Evolutionary conservation across 805 yeast genomes (phyloP), one percentile per base, ranked within the genome.

Genomic region (Candida nemodendra): DNA sequence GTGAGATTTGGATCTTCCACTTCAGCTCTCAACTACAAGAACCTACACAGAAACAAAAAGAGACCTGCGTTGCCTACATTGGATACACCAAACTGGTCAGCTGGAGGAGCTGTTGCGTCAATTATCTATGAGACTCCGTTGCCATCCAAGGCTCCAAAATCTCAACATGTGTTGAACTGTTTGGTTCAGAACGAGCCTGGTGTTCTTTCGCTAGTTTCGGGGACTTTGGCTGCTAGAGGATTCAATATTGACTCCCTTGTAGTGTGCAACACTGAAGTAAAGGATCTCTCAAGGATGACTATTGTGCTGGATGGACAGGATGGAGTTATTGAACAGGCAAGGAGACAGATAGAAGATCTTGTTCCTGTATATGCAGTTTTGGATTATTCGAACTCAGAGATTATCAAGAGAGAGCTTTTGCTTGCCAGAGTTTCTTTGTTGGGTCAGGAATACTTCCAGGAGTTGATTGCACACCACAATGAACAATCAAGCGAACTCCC

Each of bases 171-270:
- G 30, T 74, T 93, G 61, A 93, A 91, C 74, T 93, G 99, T 69
- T 74, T 93, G 59, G 99, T 93, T 13, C 98, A 93, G 68, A 91
- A 93, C 65, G 99, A 93, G 68, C 98, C 99, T 6, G 99, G 99
- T 74, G 99, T 93, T 31, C 71, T 93, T 54, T 83, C 95, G 24
- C 78, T 91, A 38, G 86, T 93, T 29, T 84, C 97, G 5, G 96
- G 97, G 38, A 89, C 95, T 37, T 74, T 93, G 51, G 99, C 99
- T 26, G 98, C 97, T 27, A 78, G 99, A 64, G 99, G 99, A 13
- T 93, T 93, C 79, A 93, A 93, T 70, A 93, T 93, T 57, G 99
- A 93, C 64, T 91, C 98, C 9, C 74, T 93, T 48, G 96, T 93
- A 42, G 99, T 93, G 32, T 91, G 96, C 62, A 86, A 82, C 69